Evolutionary conservation across 768 basidiomycete genomes (phyloP), one percentile per base, ranked within the genome.

Genomic region (Mycena vitilis): DNA sequence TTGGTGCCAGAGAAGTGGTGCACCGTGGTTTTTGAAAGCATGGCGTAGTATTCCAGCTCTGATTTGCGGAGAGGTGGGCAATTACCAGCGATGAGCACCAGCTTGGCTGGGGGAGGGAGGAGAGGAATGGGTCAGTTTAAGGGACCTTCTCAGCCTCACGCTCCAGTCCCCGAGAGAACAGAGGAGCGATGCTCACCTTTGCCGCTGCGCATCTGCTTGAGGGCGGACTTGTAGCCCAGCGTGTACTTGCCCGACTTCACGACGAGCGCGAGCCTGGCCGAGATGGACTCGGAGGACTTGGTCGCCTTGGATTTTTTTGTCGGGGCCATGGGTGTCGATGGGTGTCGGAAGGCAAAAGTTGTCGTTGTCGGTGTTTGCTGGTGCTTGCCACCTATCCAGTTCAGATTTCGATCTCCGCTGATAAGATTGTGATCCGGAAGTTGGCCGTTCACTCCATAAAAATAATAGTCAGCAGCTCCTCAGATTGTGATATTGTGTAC

Each of bases 31-130:
- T 99, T 99, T 74, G 96, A 98, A 80, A 99, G 88, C 96, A 98
- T 98, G 84, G 96, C 98, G 80, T 99, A 99, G 88, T 99, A 99
- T 87, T 99, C 98, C 67, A 99, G 88, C 87, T 99, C 98, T 69
- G 97, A 98, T 83, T 98, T 98, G 82, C 98, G 95, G 71, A 99
- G 90, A 71, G 98, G 98, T 66, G 98, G 98, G 86, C 96, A 98
- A 86, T 99, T 99, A 75, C 95, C 96, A 77, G 97, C 95, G 79
- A 99, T 98, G 81, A 99, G 85, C 79, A 99, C 92, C 74, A 99
- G 95, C 85, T 98, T 99, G 83, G 97, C 97, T 99, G 78, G 60
- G 77, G 59, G 9, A 71, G 63, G 74, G 57, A 75, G 60, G 62
- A 72, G 78, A 70, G 68, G 69, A 34, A 68, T 63, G 49, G 11